Conservation (phyloP, 1,284 basidiomycete genomes). For the Mrakiaceae sp. region DNA sequence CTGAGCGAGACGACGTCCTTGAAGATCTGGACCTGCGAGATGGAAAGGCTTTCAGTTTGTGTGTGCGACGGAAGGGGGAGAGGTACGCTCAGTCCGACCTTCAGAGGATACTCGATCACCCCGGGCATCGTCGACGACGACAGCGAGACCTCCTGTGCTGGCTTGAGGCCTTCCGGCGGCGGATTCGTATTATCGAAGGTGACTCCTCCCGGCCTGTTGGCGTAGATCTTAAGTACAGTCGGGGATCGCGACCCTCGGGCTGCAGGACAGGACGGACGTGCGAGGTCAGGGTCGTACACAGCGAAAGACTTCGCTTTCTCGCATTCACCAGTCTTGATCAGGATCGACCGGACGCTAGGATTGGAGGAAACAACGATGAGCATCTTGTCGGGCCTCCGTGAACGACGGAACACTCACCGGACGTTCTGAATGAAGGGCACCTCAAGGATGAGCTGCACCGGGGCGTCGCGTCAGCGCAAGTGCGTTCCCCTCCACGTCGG, state of each 20-base stretch:
- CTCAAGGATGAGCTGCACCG: conserved; percentile 6
- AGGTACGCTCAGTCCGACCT: background rate
- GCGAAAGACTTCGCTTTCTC: too few relatives aligned
- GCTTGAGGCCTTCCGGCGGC: conserved; percentile 5
- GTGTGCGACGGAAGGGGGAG: too few relatives aligned
- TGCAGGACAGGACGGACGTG: background rate
- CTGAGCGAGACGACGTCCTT: conserved; percentile 15
- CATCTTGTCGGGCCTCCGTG: too few relatives aligned
- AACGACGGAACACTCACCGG: background rate
- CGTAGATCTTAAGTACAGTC: conserved; percentile 2
- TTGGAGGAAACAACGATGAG: too few relatives aligned
- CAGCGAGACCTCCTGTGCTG: conserved; percentile 15
- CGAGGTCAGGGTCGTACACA: background rate
- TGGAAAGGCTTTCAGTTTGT: too few relatives aligned
- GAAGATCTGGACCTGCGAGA: background rate
- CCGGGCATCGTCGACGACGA: background rate
- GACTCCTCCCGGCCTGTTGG: conserved; percentile 9
- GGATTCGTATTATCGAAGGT: background rate
- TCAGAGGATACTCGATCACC: conserved; percentile 15
- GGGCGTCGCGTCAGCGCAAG: background rate
- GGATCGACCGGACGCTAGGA: conserved; percentile 3
- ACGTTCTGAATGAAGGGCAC: conserved; percentile 12
- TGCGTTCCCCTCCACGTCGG: background rate
- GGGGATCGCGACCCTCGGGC: conserved; percentile 4
- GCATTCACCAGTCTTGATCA: conserved; percentile 11